These are phyloP conservation scores for Cyberlindnera saturnus DNA, from an alignment of 805 yeast species.

Conservation along the genomic window DNA sequence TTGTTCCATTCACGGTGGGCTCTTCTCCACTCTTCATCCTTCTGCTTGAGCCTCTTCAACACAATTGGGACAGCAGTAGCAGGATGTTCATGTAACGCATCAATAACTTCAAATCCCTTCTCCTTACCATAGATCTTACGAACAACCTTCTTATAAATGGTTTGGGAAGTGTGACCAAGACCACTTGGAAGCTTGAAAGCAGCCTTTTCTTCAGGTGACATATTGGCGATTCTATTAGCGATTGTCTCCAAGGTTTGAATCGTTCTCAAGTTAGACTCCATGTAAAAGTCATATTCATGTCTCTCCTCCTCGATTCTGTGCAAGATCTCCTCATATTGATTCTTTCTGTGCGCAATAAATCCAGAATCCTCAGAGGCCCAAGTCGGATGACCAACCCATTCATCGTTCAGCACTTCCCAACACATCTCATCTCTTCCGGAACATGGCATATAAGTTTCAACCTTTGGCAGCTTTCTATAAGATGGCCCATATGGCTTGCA, in stretches of 20 bases:
- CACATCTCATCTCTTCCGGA: slow-evolving; percentile 98
- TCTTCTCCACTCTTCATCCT: slow-evolving; percentile 98
- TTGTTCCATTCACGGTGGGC: slow-evolving; percentile 98
- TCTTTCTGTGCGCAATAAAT: slow-evolving; percentile 96
- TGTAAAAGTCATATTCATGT: slow-evolving; percentile 92
- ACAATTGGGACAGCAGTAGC: slow-evolving; percentile 93
- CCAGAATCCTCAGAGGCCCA: slow-evolving; percentile 99
- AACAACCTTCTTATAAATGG: slow-evolving; percentile 90
- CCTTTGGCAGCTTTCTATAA: slow-evolving; percentile 85
- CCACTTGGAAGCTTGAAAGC: slow-evolving; percentile 87
- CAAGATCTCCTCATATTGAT: slow-evolving; percentile 93
- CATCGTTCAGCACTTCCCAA: slow-evolving; percentile 97
- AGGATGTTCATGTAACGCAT: slow-evolving; percentile 92
- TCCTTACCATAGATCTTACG: slow-evolving; percentile 91
- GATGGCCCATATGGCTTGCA: slow-evolving; percentile 96
- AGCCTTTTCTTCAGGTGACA: slow-evolving; percentile 87
- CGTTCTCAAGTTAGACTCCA: slow-evolving; percentile 91
- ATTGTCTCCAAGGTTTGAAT: slow-evolving; percentile 94
- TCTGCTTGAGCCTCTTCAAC: slow-evolving; percentile 86
- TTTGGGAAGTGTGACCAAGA: slow-evolving; percentile 82
- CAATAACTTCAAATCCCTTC: slow-evolving; percentile 93
- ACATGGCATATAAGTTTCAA: slow-evolving; percentile 95
- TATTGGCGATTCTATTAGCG: slow-evolving; percentile 87
- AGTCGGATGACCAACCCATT: slow-evolving; percentile 99
- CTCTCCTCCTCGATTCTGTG: slow-evolving; percentile 97